Percentiles rank a stretch among this genome's conserved stretches.
phyloP scores from a whole-genome alignment of 2,329 filamentous ascomycete species.

The Dryadomyces quercus-mongolicae region DNA sequence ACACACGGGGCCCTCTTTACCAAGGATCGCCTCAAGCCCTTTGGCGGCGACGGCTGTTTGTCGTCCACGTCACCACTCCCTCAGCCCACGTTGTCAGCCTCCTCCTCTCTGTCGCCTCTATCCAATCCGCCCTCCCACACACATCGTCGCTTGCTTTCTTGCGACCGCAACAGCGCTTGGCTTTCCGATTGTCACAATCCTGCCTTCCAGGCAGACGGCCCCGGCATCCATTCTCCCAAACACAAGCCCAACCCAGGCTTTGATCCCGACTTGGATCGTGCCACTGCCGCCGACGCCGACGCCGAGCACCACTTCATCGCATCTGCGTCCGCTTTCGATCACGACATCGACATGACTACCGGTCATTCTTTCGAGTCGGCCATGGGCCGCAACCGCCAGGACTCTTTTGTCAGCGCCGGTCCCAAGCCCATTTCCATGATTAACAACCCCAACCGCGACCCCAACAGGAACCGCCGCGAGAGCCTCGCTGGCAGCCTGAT shows the following conservation, averaged over 20 bases:
- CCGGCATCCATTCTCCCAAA: not conserved
- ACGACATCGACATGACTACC: constrained; percentile 43
- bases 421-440: constrained; percentile 56
- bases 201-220: constrained; percentile 34
- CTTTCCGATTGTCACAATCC: constrained; percentile 14
- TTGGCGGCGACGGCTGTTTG: constrained; percentile 20
- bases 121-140: constrained; percentile 3
- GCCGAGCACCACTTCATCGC: constrained; percentile 5
- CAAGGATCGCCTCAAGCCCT: constrained; percentile 21
- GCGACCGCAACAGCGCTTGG: not conserved
- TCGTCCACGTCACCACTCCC: constrained; percentile 8
- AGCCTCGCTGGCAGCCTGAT: constrained; percentile 52
- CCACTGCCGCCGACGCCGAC: constrained; percentile 30
- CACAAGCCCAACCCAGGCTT: constrained; percentile 2
- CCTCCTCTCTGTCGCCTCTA: not conserved
- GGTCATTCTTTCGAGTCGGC: constrained; percentile 45
- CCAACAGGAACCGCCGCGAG: constrained; percentile 46
- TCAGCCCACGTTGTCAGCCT: constrained; percentile 1
- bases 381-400: constrained; percentile 46
- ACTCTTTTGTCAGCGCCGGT: constrained; percentile 54
- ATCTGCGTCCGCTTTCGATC: constrained; percentile 12
- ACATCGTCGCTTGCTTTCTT: constrained; percentile 5
- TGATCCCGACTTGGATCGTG: constrained; percentile 17
- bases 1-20: constrained; percentile 8
- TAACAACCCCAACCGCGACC: constrained; percentile 46